phyloP scores from a whole-genome alignment of 2,329 filamentous ascomycete species.

The Grosmannia clavigera region DNA sequence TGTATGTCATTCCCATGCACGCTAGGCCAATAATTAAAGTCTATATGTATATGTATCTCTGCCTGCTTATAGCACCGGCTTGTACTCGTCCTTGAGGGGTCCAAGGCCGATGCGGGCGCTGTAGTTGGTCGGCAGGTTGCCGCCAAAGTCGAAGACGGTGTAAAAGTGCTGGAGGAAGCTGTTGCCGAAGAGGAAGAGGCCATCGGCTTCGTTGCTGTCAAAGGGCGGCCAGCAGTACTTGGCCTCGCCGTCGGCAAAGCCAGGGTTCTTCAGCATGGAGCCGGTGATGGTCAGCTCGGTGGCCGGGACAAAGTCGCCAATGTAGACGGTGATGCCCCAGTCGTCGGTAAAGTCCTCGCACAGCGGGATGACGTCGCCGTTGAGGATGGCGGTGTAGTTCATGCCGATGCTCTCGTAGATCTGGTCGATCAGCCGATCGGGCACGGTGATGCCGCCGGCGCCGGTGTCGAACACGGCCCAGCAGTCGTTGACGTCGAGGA shows the following conservation, averaged over 20 bases:
- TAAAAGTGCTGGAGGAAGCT: constrained; percentile 21
- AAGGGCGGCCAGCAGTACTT: constrained; percentile 25
- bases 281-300: constrained; percentile 18
- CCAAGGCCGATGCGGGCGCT: background rate
- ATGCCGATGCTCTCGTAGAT: constrained; percentile 16
- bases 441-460: constrained; percentile 11
- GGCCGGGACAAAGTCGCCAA: constrained; percentile 12
- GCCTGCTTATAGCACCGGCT: background rate
- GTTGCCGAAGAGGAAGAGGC: constrained; percentile 19
- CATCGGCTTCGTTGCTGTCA: constrained; percentile 13
- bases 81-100: background rate
- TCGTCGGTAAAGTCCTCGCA: constrained; percentile 24
- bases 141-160: constrained; percentile 20
- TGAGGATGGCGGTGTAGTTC: constrained; percentile 16
- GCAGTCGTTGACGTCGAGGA: constrained; percentile 16
- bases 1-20: too few species aligned
- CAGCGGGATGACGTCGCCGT: constrained; percentile 17
- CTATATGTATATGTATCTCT: too few species aligned
- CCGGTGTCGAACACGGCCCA: constrained; percentile 3
- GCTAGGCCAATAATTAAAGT: too few species aligned
- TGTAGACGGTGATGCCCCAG: constrained; percentile 21
- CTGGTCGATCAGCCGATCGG: constrained; percentile 12
- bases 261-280: constrained; percentile 19
- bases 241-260: constrained; percentile 19
- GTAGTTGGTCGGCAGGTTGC: constrained; percentile 3